Conservation (phyloP, 495 filamentous ascomycete genomes). For the Usnea hakonensis region DNA sequence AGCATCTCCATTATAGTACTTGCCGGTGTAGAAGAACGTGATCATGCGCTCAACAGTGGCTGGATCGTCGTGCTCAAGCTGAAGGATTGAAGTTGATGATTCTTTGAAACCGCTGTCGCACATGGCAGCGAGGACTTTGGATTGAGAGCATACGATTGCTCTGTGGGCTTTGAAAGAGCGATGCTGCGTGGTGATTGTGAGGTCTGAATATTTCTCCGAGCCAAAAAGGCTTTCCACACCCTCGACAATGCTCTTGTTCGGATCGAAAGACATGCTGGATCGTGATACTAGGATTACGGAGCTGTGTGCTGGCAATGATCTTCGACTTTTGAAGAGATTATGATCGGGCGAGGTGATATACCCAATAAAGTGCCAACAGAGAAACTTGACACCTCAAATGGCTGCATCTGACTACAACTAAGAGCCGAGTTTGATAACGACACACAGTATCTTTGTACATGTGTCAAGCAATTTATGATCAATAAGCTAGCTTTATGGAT, state of each 20-base stretch:
- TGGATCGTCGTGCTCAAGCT: background rate
- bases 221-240: background rate
- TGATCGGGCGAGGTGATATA: background rate
- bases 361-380: background rate
- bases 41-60: background rate
- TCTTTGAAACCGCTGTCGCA: constrained; percentile 18
- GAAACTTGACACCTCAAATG: no score
- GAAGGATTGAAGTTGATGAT: constrained; percentile 17
- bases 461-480: background rate
- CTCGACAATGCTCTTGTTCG: no score
- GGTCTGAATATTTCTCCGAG: constrained; percentile 27
- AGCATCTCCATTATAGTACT: constrained; percentile 1
- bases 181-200: constrained; percentile 26
- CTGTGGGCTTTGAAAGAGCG: constrained; percentile 29
- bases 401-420: no score
- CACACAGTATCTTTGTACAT: background rate
- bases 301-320: no score
- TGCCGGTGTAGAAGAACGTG: background rate
- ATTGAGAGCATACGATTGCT: constrained; percentile 30
- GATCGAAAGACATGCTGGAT: no score
- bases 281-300: no score
- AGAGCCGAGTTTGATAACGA: background rate
- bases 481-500: background rate
- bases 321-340: background rate
- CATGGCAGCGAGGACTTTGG: constrained; percentile 23